Base-by-base conservation (phyloP, 257 asterid genomes). In the Henckelia pumila region DNA sequence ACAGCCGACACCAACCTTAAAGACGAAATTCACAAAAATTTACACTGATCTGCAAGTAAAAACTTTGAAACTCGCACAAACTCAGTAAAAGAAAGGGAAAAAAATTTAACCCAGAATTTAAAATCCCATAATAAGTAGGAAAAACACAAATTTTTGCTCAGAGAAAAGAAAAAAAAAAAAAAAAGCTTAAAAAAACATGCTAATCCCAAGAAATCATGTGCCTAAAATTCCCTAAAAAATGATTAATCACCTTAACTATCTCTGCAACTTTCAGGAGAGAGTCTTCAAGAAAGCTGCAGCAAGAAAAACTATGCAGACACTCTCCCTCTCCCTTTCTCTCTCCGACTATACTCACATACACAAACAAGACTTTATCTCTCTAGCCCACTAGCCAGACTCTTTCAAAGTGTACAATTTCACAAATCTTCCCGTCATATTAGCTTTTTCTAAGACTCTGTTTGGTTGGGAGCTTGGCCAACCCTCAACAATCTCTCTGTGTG, bases 251-350 rank as follows among this genome's bases (percentile, higher is more conserved):
- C 88, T 82, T 23, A 71, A 67, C 35, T 76, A 60, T 63, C 53
- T 71, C 75, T 76, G 75, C 81, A 71, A 47, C 64, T 80, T 74
- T 70, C 83, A 82, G 85, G 74, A 82, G 84, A n/a, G 72, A 69
- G 25, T 76, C 81, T 74, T 76, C 66, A 52, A 74, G 79, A 77
- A 91, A 90, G 92, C 97, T 79, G 88, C 72, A 80, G 58, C 70
- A 64, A 44, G 70, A 76, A 49, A 25, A 69, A 56, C 53, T 56
- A 56, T 52, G 62, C 33, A 17, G 29, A 40, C 59, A 13, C 62
- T 20, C 49, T 26, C 61, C 22, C 58, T 37, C 64, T 14, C 76
- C 23, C 64, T 72, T 56, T 30, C 60, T 71, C 49, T 76, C 81
- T 76, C 78, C 72, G 69, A 66, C 73, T 70, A 49, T 63, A 21